Evolutionary conservation across 2,329 filamentous ascomycete species (phyloP), one percentile per base, ranked within the genome.

Genomic region (Sporothrix sp.): DNA sequence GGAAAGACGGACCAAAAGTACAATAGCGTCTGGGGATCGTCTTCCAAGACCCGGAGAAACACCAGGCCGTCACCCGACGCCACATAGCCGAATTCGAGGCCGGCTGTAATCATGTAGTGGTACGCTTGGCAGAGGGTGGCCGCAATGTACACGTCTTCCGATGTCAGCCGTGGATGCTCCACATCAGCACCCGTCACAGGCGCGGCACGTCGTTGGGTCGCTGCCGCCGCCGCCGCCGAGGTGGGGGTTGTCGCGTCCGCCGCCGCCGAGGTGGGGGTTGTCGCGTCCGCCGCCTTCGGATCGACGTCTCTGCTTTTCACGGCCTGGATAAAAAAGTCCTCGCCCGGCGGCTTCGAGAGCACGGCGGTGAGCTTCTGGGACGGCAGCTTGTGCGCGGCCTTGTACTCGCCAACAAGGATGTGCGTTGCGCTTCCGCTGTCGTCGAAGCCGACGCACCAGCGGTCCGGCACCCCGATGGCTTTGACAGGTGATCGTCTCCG

Each of bases 71-170:
- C 43, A 20, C 52, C 52, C 23, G 48, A 27, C 10, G 52, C 48
- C 18, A 53, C 36, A 30, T 53, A 53, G 7, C 52, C 44, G 14
- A 16, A 51, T 18, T 51, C 48, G 6, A 53, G 33, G 14, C 48
- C 52, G 4, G 52, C 33, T 2, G 44, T 44, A 13, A 53, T 36
- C 48, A 53, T 53, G 32, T 51, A 51, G 48, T 53, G 48, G 27
- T 38, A 53, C 7, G 44, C 47, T 14, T 54, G 48, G 33, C 39
- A 51, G 21, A 54, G 20, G 6, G 21, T 39, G 16, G 30, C 21
- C 10, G 52, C 52, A 25, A 54, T 35, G 6, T 21, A 49, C 20
- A 49, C 44, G 3, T 35, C 21, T 27, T 20, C 48, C 8, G 20
- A 7, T 23, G 35, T n/a, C 3, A 32, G 25, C 40, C 10, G n/a